Base-by-base conservation (phyloP, 495 filamentous ascomycete genomes). In the Glonium stellatum region DNA sequence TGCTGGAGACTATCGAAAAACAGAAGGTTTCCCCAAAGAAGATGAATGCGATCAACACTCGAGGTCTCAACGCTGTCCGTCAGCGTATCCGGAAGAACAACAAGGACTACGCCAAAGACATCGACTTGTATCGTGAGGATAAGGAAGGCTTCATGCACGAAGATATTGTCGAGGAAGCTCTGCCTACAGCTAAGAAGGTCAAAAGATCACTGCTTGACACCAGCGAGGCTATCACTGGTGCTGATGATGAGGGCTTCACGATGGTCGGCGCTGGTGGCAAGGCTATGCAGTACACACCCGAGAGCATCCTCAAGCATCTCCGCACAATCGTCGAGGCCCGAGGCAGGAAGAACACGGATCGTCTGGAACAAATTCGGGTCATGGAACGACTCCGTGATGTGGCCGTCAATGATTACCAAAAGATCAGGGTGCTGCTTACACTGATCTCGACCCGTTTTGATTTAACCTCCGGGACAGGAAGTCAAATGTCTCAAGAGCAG, bases 271-370 rank as follows among this genome's bases (percentile, higher is more conserved):
- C 87, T 71, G 87, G 90, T 68, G 95, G 93, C 52, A 89, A 87
- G 69, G 85, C 87, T 44, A 77, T 96, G 44, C 83, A 86, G 66
- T 97, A 92, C 72, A 97, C 93, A 36, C 87, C 93, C 5, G 93
- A 99, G 78, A 95, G 90, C 73, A 99, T 99, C 67, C 84, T 97
- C 71, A 97, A 97, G 80, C 89, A 97, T 74, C 83, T 99, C 37
- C 83, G 90, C 42, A 82, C 86, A 44, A 97, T 99, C 67, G 80
- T 97, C 60, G 93, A 97, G 78, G 91, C 92, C 23, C 81, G 93
- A 74, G 93, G 93, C 71, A 91, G 95, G 80, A 99, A 97, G 84
- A 97, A 97, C 76, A 97, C 95, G 60, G 93, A 99, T 71, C 86
- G 91, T 44, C 71, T 81, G 37, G 93, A 97, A 75, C 93, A 97